Evolutionary conservation across 2,329 filamentous ascomycete species (phyloP).

Genomic region (Verticillium isaacii): DNA sequence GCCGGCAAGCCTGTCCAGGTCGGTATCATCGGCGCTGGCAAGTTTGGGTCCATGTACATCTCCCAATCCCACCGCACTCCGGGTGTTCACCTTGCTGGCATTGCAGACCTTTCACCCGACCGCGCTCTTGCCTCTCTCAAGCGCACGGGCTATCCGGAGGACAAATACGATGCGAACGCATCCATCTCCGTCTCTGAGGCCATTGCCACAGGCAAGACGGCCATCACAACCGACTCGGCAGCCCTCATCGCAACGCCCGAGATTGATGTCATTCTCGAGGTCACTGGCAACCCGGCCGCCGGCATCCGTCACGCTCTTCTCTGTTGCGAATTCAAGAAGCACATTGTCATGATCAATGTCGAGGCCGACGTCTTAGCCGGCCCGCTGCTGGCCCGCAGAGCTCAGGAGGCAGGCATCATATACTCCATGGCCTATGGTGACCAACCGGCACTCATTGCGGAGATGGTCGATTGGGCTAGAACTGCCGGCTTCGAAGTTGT

Average conservation of each 20-base stretch:
- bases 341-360: slow-evolving; percentile 43
- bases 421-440: slow-evolving; percentile 43
- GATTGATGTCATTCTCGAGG: slow-evolving; percentile 38
- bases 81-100: slow-evolving; percentile 35
- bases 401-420: slow-evolving; percentile 38
- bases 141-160: slow-evolving; percentile 31
- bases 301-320: slow-evolving; percentile 36
- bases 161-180: slow-evolving; percentile 29
- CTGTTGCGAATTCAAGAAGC: slow-evolving; percentile 41
- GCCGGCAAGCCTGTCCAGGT: slow-evolving; percentile 33
- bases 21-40: slow-evolving; percentile 39
- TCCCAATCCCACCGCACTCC: slow-evolving; percentile 36
- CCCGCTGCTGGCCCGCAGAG: slow-evolving; percentile 32
- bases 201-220: slow-evolving; percentile 32
- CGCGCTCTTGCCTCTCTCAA: slow-evolving; percentile 33
- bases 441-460: slow-evolving; percentile 37
- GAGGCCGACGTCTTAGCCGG: slow-evolving; percentile 39
- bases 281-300: slow-evolving; percentile 36
- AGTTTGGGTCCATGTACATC: slow-evolving; percentile 43
- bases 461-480: slow-evolving; percentile 37
- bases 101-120: slow-evolving; percentile 35
- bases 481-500: slow-evolving; percentile 38
- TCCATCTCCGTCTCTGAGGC: slow-evolving; percentile 30
- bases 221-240: slow-evolving; percentile 35
- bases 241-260: slow-evolving; percentile 34